Base-by-base conservation (phyloP, 441 rosid genomes). In the Bocquillonia castaneifolia region DNA sequence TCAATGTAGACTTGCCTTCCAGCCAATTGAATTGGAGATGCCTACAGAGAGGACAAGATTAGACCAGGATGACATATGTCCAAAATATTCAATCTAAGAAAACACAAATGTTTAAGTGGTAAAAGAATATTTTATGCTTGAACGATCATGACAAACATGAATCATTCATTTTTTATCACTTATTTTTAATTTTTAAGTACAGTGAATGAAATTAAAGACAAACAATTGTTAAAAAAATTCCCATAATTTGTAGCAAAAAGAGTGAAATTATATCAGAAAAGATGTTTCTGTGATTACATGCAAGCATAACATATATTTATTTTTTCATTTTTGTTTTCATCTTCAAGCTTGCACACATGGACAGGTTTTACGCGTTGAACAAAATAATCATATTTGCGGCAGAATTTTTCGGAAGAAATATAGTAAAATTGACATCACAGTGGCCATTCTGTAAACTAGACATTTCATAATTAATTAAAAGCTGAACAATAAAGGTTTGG, bases 1-100 rank as follows among this genome's bases (percentile, higher is more conserved):
- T 95, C 99, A 13, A 95, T 84, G 83, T 83, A 95, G 34, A 90
- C 85, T 72, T 84, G 90, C 79, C 93, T 87, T 74, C 99, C 98
- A 54, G 89, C 93, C 75, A 95, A 76, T 73, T 85, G 85, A 70
- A 95, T 84, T 0, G 99, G 98, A 80, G 99, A 95, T 66, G 97
- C 91, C 99, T 94, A 62, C 12, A 63, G 58, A 29, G 65, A 54
- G 53, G 57, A 53, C 29, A 64, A 67, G n/a, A 72, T 13, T 3
- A 67, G 42, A 37, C 8, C 63, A 39, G 50, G 48, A 13, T 39
- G 52, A 66, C 39, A 26, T 26, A 65, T 22, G 54, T 9, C 20
- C n/a, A 31, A 0, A 57, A 29, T 9, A 53, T 17, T 15, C 39
- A 28, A 23, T 17, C 0, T 20, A 55, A 9, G 8, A 32, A 31